Evolutionary conservation across 108 stramenopile species (phyloP), one percentile per base, ranked within the genome.

Genomic region (Cyclotella sp.): DNA sequence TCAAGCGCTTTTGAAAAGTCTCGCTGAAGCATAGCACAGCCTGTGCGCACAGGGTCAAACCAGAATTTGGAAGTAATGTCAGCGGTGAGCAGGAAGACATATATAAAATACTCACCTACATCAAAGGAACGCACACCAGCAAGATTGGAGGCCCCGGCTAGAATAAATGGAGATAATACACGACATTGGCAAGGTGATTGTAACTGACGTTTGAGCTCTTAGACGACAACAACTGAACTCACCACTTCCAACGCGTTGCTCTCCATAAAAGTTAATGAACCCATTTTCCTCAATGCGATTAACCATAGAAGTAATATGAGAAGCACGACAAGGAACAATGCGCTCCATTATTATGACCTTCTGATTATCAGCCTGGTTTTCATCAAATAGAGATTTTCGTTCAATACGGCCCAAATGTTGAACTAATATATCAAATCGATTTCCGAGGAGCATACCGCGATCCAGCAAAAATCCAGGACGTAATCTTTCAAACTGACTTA

Each of bases 251-350:
- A 96, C 84, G 14, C 96, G 79, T 79, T 96, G 96, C 65, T 92
- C 89, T 10, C 96, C 96, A 70, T 83, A 96, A 74, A 92, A 96
- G 70, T 96, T 96, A 51, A 96, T 78, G 65, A 96, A 96, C 4
- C 93, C 93, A 60, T 53, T 59, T 8, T 70, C 44, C n/a, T 63
- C 61, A 19, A 95, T 63, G 26, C 91, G 68, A 27, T 85, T 77
- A 14, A 84, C 81, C 84, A 88, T 90, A 15, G 54, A 53, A 53
- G 76, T 41, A n/a, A 91, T 26, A 66, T 93, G 89, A 9, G 60
- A 53, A 60, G 62, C n/a, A 19, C 85, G 76, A 43, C 86, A 79
- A 19, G 76, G 58, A 16, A 85, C 72, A 39, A 75, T 57, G 27
- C 58, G 71, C 68, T 95, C 94, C 55, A 41, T 69, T 52, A 57